A percentile compares a stretch with the other conserved stretches of the same genome.
These are phyloP conservation scores for Neonectria neomacrospora DNA, from an alignment of 2,329 filamentous ascomycete species.

Conservation along the genomic window DNA sequence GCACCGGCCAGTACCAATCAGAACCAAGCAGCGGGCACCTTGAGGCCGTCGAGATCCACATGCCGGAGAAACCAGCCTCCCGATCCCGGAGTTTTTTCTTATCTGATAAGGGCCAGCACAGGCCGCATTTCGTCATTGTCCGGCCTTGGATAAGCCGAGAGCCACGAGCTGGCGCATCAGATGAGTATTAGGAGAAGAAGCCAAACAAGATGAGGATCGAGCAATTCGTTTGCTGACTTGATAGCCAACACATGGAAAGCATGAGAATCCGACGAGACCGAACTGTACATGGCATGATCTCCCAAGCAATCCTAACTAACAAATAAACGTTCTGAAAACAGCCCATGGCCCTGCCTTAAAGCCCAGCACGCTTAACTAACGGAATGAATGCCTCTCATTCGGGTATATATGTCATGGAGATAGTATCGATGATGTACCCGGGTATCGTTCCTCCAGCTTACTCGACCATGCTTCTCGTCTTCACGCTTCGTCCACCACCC, in stretches of 20 bases:
- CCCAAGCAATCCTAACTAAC: not conserved
- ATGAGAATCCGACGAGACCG: not conserved
- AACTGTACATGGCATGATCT: not conserved
- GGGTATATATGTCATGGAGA: constrained; percentile 14
- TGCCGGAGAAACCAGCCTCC: constrained; percentile 39
- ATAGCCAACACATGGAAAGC: constrained; percentile 7
- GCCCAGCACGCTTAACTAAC: constrained; percentile 18
- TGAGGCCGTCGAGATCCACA: constrained; percentile 20
- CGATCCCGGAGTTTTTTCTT: constrained; percentile 40
- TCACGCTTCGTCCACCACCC: constrained; percentile 45
- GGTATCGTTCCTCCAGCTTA: constrained; percentile 37
- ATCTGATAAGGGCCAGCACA: constrained; percentile 37
- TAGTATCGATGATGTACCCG: constrained; percentile 21
- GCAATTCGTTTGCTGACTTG: not conserved
- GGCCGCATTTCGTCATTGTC: constrained; percentile 40
- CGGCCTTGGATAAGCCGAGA: constrained; percentile 3
- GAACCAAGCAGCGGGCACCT: constrained; percentile 13
- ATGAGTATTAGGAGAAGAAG: not conserved
- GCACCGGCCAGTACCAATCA: not conserved
- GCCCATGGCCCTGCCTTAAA: not conserved
- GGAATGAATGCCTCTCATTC: constrained; percentile 19
- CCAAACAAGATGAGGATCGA: not conserved
- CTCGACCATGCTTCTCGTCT: constrained; percentile 37
- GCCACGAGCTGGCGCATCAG: not conserved
- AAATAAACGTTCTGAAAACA: not conserved